Base-by-base conservation (phyloP, 345 rosid species). In the Bruguiera parviflora region DNA sequence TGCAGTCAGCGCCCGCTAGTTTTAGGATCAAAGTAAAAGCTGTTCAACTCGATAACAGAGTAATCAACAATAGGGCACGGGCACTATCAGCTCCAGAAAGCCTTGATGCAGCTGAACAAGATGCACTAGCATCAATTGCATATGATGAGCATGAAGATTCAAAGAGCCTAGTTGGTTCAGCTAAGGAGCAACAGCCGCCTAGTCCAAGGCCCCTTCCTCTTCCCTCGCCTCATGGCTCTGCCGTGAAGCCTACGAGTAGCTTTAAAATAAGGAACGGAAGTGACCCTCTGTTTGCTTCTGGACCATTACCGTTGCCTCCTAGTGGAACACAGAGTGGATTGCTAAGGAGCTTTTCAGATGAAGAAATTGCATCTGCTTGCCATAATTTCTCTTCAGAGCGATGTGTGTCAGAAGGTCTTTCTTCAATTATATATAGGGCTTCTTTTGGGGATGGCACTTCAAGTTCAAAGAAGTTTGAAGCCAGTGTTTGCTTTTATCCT, bases 1-100 rank as follows among this genome's bases (percentile, higher is more conserved):
- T 95, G 62, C 97, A 85, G 64, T 95, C 99, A 0, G 97, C 99
- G 53, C 99, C 99, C 4, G 89, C 99, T 19, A 95, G 99, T 80
- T 95, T 95, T 84, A 87, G 81, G 74, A 85, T 94, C 6, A 81
- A 98, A 59, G 97, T 83, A 67, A 92, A 92, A 73, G 96, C 94
- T 29, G 74, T 80, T 53, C 90, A 76, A 61, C 72, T 73, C 9
- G 81, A 62, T 21, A 85, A 68, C 64, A 73, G 55, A 70, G 74
- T 61, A 5, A 29, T 84, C 58, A 83, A 24, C 66, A 80, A 61
- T 69, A 79, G 97, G 60, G 72, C 85, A 9, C 79, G 97, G 10
- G 88, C 92, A 2, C 68, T 84, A 67, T 95, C 99, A 31, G 98
- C 98, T 55, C 99, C 99, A 0, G 88, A 89, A 16, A 89, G 92